A percentile compares a stretch with the other conserved stretches of the same genome.
phyloP scores from a whole-genome alignment of 2,329 filamentous ascomycete genomes.

The Colletotrichum phormii region DNA sequence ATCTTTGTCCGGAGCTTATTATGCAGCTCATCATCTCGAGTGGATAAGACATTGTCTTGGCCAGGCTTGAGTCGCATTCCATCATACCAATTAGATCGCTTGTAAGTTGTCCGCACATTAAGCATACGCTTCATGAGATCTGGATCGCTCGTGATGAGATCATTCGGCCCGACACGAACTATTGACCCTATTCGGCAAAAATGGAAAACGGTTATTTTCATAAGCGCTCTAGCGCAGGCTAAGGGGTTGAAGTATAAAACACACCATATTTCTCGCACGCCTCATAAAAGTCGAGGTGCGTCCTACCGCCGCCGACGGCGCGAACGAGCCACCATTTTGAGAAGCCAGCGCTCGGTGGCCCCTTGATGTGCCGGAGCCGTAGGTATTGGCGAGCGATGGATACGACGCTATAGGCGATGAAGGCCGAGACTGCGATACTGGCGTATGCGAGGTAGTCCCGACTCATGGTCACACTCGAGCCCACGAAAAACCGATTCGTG shows the following conservation, averaged over 20 bases:
- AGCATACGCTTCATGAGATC: conserved; percentile 52
- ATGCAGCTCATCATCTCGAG: conserved; percentile 59
- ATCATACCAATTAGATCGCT: conserved; percentile 57
- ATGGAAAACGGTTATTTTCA: not conserved
- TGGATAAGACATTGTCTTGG: conserved; percentile 65
- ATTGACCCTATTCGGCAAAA: conserved; percentile 44
- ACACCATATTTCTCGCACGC: conserved; percentile 49
- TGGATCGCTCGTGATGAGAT: conserved; percentile 53
- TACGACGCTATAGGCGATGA: conserved; percentile 30
- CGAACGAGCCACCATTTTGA: conserved; percentile 54
- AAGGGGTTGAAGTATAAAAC: not conserved
- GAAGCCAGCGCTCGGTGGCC: conserved; percentile 50
- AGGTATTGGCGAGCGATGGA: conserved; percentile 45
- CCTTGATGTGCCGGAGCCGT: conserved; percentile 54
- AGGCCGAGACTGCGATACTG: not conserved
- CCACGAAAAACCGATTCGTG: not conserved
- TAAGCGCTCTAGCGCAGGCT: not conserved
- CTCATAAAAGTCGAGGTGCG: conserved; percentile 50
- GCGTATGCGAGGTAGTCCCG: conserved; percentile 1
- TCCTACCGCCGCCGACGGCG: conserved; percentile 45
- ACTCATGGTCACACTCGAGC: conserved; percentile 7
- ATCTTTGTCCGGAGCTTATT: conserved; percentile 58
- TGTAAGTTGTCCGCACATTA: conserved; percentile 50
- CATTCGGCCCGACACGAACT: conserved; percentile 56
- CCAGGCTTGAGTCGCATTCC: conserved; percentile 63